Base-by-base conservation (phyloP, 2,329 filamentous ascomycete genomes). In the Dendrostoma leiphaemia region DNA sequence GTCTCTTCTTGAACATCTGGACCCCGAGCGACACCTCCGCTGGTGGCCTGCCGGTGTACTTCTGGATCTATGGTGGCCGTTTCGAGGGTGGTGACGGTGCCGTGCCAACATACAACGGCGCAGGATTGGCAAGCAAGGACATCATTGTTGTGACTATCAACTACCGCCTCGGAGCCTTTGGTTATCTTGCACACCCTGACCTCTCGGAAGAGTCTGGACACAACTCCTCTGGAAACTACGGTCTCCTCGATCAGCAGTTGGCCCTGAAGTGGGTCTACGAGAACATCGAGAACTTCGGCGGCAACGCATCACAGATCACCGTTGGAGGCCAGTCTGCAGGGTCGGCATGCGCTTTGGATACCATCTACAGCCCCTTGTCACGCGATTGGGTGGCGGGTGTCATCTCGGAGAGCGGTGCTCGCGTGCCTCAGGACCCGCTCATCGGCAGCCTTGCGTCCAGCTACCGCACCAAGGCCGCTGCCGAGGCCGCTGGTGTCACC, bases 91-190 rank as follows among this genome's bases (percentile, higher is more conserved):
- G 71, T 44, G 60, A 68, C 4, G 69, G 69, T 51, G 40, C 21
- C 23, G 40, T 44, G n/a, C 61, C 67, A 1, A 76, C 85, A 57
- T 74, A 79, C 56, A 78, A 88, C 61, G 85, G 80, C 1, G 76
- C 72, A 2, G 80, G 78, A 1, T 67, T 90, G 28, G 74, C 88
- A 40, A 61, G 71, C 49, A 84, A 84, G 0, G 79, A 79, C 21
- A 84, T 91, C 23, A 71, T 92, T 0, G 81, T 90, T 0, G 86
- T 91, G 1, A 85, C 78, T 10, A 80, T 90, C 69, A 91, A 90
- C 68, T 91, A 92, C 65, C 84, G 89, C 5, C 86, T 92, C 12
- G 88, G 88, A 0, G 78, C 82, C 0, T 91, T 84, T 60, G 89
- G 89, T 0, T 92, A 91, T 64, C 74, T 91, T 9, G 81, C 82